Evolutionary conservation across 2,329 filamentous ascomycete genomes (phyloP).

Genomic region (Diaporthe ilicicola): DNA sequence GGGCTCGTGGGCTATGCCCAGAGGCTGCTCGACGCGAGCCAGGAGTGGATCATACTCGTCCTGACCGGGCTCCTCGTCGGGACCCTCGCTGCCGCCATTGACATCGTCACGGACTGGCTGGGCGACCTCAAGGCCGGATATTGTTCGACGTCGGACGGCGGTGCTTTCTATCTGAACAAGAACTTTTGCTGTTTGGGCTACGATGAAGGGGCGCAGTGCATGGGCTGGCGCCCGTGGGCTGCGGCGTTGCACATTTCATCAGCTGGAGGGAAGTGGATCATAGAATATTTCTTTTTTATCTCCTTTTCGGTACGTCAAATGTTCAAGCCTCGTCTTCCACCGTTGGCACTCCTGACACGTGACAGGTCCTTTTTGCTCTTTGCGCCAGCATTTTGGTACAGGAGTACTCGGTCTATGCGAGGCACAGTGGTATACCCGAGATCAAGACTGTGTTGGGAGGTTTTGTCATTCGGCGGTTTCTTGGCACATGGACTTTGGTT

Average conservation of each 20-base stretch:
- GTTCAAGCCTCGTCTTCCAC: too few species aligned
- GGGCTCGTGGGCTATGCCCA: slow-evolving; percentile 78
- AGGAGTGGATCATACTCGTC: slow-evolving; percentile 91
- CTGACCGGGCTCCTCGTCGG: slow-evolving; percentile 87
- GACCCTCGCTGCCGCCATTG: slow-evolving; percentile 85
- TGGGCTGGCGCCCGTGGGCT: slow-evolving; percentile 89
- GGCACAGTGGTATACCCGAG: slow-evolving; percentile 95
- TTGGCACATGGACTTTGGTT: slow-evolving; percentile 86
- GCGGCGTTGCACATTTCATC: slow-evolving; percentile 73
- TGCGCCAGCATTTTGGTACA: slow-evolving; percentile 82
- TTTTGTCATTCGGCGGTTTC: slow-evolving; percentile 88
- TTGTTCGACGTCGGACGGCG: slow-evolving; percentile 81
- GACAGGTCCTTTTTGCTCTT: slow-evolving; percentile 77
- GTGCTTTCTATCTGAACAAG: slow-evolving; percentile 89
- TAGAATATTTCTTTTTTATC: slow-evolving; percentile 89
- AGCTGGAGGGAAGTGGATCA: slow-evolving; percentile 76
- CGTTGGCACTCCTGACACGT: slow-evolving; percentile 33
- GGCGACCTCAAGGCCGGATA: slow-evolving; percentile 91
- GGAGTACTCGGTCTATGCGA: slow-evolving; percentile 86
- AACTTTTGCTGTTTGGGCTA: slow-evolving; percentile 94
- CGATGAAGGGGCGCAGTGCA: slow-evolving; percentile 81
- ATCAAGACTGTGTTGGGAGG: slow-evolving; percentile 96
- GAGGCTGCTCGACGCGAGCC: slow-evolving; percentile 82
- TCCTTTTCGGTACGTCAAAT: slow-evolving; percentile 74
- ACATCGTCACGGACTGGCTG: slow-evolving; percentile 91